Percentiles rank a stretch among this genome's conserved stretches.
These are phyloP conservation scores for Cornus suecica DNA, from an alignment of 148 eudicot species.

Conservation along the genomic window DNA sequence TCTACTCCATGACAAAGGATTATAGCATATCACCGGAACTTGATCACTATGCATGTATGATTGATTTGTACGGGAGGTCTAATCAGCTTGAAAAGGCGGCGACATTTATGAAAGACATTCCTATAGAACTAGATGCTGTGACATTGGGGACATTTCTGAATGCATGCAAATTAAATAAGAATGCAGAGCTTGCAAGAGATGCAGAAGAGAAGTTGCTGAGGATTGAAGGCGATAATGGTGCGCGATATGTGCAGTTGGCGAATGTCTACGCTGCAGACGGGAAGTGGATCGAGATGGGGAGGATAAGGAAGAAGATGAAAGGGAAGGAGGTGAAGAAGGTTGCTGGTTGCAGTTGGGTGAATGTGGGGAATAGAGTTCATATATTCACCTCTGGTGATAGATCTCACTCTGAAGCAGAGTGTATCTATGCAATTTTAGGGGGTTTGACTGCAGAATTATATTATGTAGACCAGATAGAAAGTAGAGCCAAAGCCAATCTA, in stretches of 20 bases:
- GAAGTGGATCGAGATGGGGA: slow-evolving; percentile 81
- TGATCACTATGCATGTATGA: slow-evolving; percentile 86
- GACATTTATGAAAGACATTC: slow-evolving; percentile 48
- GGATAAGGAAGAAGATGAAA: slow-evolving; percentile 85
- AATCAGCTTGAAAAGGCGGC: slow-evolving; percentile 54
- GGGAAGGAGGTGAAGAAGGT: slow-evolving; percentile 66
- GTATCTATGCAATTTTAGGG: slow-evolving; percentile 42
- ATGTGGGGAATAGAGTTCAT: slow-evolving; percentile 46
- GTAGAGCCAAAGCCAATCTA: not conserved
- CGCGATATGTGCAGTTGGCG: slow-evolving; percentile 76
- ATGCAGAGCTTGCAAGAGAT: slow-evolving; percentile 51
- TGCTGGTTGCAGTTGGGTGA: slow-evolving; percentile 88
- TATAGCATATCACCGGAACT: slow-evolving; percentile 55
- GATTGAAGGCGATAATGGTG: slow-evolving; percentile 62
- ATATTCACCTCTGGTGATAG: slow-evolving; percentile 63
- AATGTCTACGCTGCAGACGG: slow-evolving; percentile 75
- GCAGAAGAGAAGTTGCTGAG: slow-evolving; percentile 57
- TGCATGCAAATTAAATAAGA: slow-evolving; percentile 65
- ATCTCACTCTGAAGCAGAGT: slow-evolving; percentile 47
- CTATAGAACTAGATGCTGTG: slow-evolving; percentile 53
- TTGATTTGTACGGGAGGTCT: slow-evolving; percentile 85
- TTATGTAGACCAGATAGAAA: slow-evolving; percentile 3
- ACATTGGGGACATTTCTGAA: slow-evolving; percentile 68
- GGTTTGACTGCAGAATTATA: slow-evolving; percentile 44
- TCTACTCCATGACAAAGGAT: slow-evolving; percentile 52